phyloP scores from a whole-genome alignment of 345 rosid genomes.

The Capsella bursapastoris region DNA sequence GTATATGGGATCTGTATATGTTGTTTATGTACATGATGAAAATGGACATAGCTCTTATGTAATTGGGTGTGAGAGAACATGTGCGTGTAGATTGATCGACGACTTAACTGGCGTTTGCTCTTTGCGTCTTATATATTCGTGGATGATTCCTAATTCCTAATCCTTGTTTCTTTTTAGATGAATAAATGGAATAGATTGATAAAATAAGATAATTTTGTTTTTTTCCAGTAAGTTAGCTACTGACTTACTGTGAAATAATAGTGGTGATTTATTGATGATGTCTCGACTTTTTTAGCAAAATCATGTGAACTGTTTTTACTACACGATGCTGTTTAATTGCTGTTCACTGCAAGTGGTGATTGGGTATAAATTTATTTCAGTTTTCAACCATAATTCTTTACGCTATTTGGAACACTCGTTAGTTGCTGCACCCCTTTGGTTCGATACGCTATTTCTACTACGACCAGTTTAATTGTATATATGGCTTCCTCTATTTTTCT shows the following conservation, averaged over 20 bases:
- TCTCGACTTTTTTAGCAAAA: conserved; percentile 11
- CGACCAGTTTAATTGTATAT: neutral
- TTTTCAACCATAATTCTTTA: neutral
- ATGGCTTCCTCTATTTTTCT: neutral
- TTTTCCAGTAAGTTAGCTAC: neutral
- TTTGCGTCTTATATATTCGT: neutral
- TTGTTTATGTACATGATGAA: conserved; percentile 33
- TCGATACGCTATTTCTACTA: neutral
- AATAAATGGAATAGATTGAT: neutral
- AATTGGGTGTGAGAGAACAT: conserved; percentile 24
- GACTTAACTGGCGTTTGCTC: conserved; percentile 9
- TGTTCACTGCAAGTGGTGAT: conserved; percentile 1
- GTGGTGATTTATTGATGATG: neutral
- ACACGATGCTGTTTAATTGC: no score
- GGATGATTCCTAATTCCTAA: neutral
- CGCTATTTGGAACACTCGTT: neutral
- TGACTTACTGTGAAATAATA: neutral
- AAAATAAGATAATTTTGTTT: neutral
- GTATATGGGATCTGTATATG: conserved; percentile 17
- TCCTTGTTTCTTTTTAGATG: neutral
- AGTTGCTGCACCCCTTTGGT: conserved; percentile 21
- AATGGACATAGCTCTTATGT: conserved; percentile 32
- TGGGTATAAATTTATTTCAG: neutral
- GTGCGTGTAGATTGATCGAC: conserved; percentile 23
- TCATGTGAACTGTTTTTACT: conserved; percentile 8